Evolutionary conservation across 331 rosid species (phyloP), one percentile per base, ranked within the genome.

Genomic region (Dryas integrifolia): DNA sequence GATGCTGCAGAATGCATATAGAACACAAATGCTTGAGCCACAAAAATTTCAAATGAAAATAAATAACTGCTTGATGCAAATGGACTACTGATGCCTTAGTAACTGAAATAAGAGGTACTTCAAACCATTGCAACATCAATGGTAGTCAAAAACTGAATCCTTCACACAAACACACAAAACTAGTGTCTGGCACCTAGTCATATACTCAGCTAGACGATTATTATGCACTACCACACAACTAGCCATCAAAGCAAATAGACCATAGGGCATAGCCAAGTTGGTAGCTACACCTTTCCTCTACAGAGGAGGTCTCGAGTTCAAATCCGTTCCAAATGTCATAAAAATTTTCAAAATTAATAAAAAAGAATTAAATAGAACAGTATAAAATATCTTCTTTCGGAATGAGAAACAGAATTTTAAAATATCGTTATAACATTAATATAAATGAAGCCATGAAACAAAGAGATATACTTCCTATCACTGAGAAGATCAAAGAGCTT

Each of bases 401-500:
- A 14, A 46, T 13, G 5, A 39, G 6, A 18, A 13, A 52, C 6
- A 39, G 44, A 24, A 18, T 18, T 51, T 10, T 0, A 8, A 53
- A 53, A n/a, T 8, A 68, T n/a, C 14, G 15, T 51, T 7, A 38
- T 16, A 16, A n/a, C 35, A 18, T 58, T 1, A 58, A 16, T 35
- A 63, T n/a, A 80, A 65, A 79, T 48, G 10, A 47, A 53, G 30
- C 38, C 41, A 58, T 57, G 18, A 65, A 30, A 18, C 35, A 41
- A 77, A 51, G 74, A 58, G 74, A 61, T 57, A 58, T 64, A 89
- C 98, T 86, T 93, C 79, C 98, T 86, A 13, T 93, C 98, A 53
- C 91, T 86, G 49, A 93, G 98, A 85, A 93, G 97, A 86, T 93
- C 98, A 83, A 75, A 93, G 44, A 93, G 88, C 76, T 93, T 93